Evolutionary conservation across 2,329 filamentous ascomycete species (phyloP), one percentile per base, ranked within the genome.

Genomic region (Annulohypoxylon truncatum): DNA sequence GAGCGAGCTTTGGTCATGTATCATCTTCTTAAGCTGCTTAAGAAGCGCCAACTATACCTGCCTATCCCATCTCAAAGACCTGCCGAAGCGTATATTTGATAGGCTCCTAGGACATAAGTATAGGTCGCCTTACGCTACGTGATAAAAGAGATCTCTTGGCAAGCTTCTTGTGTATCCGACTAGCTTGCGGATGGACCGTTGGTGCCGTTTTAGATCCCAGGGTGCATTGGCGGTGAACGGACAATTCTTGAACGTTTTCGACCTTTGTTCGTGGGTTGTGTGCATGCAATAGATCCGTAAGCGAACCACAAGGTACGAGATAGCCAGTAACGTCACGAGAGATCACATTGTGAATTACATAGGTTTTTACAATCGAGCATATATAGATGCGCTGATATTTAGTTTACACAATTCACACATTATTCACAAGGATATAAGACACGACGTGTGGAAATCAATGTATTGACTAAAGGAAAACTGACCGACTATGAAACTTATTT

Each of bases 401-500:
- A 22, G 18, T 26, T 28, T 20, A 38, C n/a, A 38, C 35, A 38
- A 4, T n/a, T 35, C 33, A 28, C 12, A 59, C 66, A 44, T 66
- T 67, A 38, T 46, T 48, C 40, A 47, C 64, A 35, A 12, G 61
- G 44, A 15, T 31, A 62, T 7, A 29, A 47, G 20, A 50, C 1
- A 50, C 50, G 20, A 47, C 48, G 60, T 57, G 42, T 61, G 24
- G 29, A 73, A 73, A 61, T 67, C 64, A 67, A 63, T 74, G 65
- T 69, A 75, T 75, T 75, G 54, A 70, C 60, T 71, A 69, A 72
- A 67, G 53, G 50, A 62, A 71, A 71, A 65, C 50, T 66, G 67
- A 71, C 67, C 61, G 61, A 70, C 65, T 40, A 64, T 64, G 67
- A 68, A 65, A 69, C 56, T 58, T 58, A 35, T 51, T 60, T 44